Conservation (phyloP, 768 basidiomycete genomes). For the Suillus subalutaceus region DNA sequence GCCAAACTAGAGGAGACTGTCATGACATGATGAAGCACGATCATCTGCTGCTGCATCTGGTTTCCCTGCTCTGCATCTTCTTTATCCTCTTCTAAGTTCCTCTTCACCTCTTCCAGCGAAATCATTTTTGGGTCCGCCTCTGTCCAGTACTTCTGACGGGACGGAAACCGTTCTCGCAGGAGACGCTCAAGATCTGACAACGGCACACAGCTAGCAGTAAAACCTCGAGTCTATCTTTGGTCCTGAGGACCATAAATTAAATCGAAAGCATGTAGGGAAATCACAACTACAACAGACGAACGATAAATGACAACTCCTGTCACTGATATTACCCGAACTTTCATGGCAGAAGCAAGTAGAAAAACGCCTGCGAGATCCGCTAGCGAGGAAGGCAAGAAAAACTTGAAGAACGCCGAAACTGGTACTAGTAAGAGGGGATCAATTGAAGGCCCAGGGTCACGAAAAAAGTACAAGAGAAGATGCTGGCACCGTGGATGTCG, state of each 20-base stretch:
- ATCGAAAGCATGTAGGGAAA: not conserved
- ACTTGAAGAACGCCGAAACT: too few species aligned
- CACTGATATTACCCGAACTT: not conserved
- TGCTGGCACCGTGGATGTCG: too few species aligned
- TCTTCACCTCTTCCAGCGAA: not conserved
- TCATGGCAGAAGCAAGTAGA: not conserved
- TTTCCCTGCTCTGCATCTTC: not conserved
- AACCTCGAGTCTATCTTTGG: too few species aligned
- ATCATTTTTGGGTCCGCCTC: constrained; percentile 3
- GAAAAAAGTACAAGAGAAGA: too few species aligned
- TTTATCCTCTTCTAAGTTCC: not conserved
- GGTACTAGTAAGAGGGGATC: too few species aligned
- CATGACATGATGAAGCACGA: constrained; percentile 1
- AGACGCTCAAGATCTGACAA: constrained; percentile 12
- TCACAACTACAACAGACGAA: not conserved
- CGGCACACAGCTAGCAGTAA: constrained; percentile 19
- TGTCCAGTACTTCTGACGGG: constrained; percentile 8
- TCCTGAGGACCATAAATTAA: too few species aligned
- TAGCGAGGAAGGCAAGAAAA: not conserved
- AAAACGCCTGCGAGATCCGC: not conserved
- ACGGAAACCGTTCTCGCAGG: constrained; percentile 5
- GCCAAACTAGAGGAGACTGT: constrained; percentile 1
- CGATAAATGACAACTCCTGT: not conserved
- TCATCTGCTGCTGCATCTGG: constrained; percentile 3
- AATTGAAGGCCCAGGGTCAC: too few species aligned